These are phyloP conservation scores for Drechslerella dactyloides DNA, from an alignment of 2,329 filamentous ascomycete genomes.

Conservation along the genomic window DNA sequence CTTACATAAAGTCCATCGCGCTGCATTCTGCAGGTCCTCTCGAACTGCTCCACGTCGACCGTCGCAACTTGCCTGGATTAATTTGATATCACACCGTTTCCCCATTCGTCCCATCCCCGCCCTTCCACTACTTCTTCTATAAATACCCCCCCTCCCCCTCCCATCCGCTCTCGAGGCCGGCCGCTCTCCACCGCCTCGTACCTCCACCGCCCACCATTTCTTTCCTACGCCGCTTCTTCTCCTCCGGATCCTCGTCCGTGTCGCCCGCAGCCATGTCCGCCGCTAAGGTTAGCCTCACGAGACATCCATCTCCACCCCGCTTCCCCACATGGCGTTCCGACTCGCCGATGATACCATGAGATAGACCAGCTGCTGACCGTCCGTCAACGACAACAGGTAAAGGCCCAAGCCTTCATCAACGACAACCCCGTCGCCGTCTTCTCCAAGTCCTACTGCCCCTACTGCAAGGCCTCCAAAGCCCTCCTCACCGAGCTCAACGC, in stretches of 20 bases:
- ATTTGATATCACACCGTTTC: no score
- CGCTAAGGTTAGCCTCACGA: slow-evolving; percentile 34
- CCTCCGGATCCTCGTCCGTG: slow-evolving; percentile 29
- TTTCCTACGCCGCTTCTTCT: slow-evolving; percentile 39
- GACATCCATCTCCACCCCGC: not conserved
- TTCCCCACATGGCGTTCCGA: no score
- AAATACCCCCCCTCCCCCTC: not conserved
- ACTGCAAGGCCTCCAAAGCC: slow-evolving; percentile 81
- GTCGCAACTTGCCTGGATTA: no score
- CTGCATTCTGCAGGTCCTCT: no score
- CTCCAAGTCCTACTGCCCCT: slow-evolving; percentile 95
- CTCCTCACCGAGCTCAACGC: slow-evolving; percentile 73
- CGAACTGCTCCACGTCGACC: no score
- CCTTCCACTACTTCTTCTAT: not conserved
- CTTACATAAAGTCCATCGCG: no score
- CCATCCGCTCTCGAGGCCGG: not conserved
- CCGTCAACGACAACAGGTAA: slow-evolving; percentile 12
- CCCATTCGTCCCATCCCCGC: no score
- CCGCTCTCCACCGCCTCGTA: not conserved
- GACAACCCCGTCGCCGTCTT: slow-evolving; percentile 72
- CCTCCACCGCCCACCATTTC: slow-evolving; percentile 43
- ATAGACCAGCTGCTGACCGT: not conserved
- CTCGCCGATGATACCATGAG: no score
- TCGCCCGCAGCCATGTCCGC: slow-evolving; percentile 28
- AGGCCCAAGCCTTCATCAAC: slow-evolving; percentile 39